A percentile compares a stretch with the other conserved stretches of the same genome.
Conservation (phyloP, 2,329 filamentous ascomycete species). For the Volutella citrinella region DNA sequence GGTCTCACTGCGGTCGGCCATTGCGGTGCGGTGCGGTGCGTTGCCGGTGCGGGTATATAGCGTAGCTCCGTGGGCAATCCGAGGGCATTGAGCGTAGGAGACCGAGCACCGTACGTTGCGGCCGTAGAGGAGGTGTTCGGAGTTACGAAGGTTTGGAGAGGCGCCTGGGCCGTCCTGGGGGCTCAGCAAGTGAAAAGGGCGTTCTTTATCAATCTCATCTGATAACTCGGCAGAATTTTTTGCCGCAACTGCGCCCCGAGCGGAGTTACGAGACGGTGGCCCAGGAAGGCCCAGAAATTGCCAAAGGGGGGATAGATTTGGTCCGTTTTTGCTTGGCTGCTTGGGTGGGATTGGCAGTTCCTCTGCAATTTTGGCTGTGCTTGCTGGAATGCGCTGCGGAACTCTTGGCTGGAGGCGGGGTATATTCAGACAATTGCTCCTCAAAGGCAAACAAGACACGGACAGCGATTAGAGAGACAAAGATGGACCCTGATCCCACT, state of each 20-base stretch:
- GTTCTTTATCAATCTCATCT: slow-evolving; percentile 41
- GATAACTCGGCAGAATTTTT: slow-evolving; percentile 30
- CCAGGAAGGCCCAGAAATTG: background rate
- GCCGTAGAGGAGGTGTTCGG: slow-evolving; percentile 26
- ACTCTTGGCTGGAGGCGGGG: too few species aligned
- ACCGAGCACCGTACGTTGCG: too few species aligned
- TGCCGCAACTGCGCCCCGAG: slow-evolving; percentile 25
- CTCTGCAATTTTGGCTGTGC: too few species aligned
- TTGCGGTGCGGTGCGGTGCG: slow-evolving; percentile 15
- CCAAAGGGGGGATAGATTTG: slow-evolving; percentile 3
- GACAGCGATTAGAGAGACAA: too few species aligned
- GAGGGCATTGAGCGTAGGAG: slow-evolving; percentile 17
- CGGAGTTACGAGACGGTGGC: slow-evolving; percentile 30
- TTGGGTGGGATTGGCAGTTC: slow-evolving; percentile 1
- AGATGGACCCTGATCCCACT: too few species aligned
- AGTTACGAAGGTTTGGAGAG: slow-evolving; percentile 31
- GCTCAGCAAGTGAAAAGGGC: slow-evolving; percentile 26
- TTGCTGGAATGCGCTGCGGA: too few species aligned
- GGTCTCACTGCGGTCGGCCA: slow-evolving; percentile 36
- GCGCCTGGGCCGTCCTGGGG: slow-evolving; percentile 20
- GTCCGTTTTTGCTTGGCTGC: too few species aligned
- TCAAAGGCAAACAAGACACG: too few species aligned
- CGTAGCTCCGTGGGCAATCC: slow-evolving; percentile 12
- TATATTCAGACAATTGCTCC: too few species aligned
- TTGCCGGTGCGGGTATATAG: slow-evolving; percentile 10